A percentile compares a stretch with the other conserved stretches of the same genome.
These are phyloP conservation scores for Sphaerobolus stellatus DNA, from an alignment of 1,284 basidiomycete species.

Conservation along the genomic window DNA sequence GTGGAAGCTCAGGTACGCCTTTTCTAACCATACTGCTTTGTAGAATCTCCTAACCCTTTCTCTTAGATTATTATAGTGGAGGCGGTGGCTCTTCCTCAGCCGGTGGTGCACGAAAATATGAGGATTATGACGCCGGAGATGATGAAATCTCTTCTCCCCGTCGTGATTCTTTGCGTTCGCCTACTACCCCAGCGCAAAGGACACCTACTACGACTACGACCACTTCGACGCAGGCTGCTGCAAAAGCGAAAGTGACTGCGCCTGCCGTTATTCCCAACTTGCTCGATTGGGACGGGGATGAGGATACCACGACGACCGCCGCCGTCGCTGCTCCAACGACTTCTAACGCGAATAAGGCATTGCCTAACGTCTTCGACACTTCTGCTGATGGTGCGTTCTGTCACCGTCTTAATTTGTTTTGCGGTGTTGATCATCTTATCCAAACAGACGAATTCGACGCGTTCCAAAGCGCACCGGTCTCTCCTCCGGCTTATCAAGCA, in stretches of 20 bases:
- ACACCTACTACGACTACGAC: background rate
- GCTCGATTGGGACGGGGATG: constrained; percentile 12
- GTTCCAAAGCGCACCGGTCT: constrained; percentile 78
- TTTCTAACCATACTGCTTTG: background rate
- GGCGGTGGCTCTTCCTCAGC: constrained; percentile 53
- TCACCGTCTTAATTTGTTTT: constrained; percentile 6
- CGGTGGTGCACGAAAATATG: constrained; percentile 58
- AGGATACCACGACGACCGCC: constrained; percentile 2
- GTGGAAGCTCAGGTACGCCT: too few relatives aligned
- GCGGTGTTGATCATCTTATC: too few relatives aligned
- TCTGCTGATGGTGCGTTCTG: constrained; percentile 8
- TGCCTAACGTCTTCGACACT: constrained; percentile 3
- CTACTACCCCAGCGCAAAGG: constrained; percentile 18
- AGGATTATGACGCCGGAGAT: constrained; percentile 97
- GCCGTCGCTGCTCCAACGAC: background rate
- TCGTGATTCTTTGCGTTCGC: constrained; percentile 37
- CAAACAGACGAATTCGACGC: constrained; percentile 91
- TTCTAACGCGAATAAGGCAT: constrained; percentile 1
- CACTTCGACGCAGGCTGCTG: background rate
- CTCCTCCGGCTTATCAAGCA: constrained; percentile 33
- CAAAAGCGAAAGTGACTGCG: constrained; percentile 5
- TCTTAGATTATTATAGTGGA: constrained; percentile 29
- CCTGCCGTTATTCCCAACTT: constrained; percentile 5
- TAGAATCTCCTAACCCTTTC: background rate
- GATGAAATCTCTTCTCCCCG: constrained; percentile 67